phyloP scores from a whole-genome alignment of 2,329 filamentous ascomycete genomes.

The Sporothrix pseudoabietina region DNA sequence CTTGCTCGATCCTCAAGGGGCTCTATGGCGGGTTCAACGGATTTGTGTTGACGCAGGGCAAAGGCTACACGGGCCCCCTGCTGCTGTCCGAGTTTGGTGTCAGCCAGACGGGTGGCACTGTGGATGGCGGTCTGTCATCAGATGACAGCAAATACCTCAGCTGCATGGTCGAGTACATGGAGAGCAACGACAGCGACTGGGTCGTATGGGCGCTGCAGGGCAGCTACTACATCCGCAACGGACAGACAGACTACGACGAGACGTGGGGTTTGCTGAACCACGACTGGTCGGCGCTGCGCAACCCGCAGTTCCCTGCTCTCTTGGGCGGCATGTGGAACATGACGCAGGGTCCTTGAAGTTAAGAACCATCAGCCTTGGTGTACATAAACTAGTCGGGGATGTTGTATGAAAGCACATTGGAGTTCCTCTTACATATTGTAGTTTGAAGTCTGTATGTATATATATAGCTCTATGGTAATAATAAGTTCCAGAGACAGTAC shows the following conservation, averaged over 20 bases:
- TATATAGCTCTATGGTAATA: not conserved
- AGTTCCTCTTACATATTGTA: not conserved
- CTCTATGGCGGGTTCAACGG: constrained; percentile 53
- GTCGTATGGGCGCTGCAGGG: constrained; percentile 61
- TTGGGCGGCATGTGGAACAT: constrained; percentile 46
- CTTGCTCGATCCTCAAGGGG: constrained; percentile 48
- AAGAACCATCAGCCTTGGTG: not conserved
- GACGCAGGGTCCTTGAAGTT: constrained; percentile 42
- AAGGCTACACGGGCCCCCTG: constrained; percentile 56
- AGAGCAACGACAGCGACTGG: constrained; percentile 61
- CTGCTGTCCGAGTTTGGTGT: constrained; percentile 63
- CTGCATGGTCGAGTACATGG: constrained; percentile 57
- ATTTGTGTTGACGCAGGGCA: constrained; percentile 54
- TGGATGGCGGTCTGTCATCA: constrained; percentile 46
- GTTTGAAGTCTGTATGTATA: not conserved
- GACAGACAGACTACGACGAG: constrained; percentile 55
- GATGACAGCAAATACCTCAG: constrained; percentile 53
- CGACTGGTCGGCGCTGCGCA: constrained; percentile 47
- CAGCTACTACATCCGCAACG: constrained; percentile 60
- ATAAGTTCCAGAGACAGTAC: not conserved
- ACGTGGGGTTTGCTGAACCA: constrained; percentile 49
- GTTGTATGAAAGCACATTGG: not conserved
- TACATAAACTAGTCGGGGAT: not conserved
- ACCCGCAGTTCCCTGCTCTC: constrained; percentile 42
- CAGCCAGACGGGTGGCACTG: constrained; percentile 48